Evolutionary conservation across 305 asterid species (phyloP).

Genomic region (Fraxinus latifolia): DNA sequence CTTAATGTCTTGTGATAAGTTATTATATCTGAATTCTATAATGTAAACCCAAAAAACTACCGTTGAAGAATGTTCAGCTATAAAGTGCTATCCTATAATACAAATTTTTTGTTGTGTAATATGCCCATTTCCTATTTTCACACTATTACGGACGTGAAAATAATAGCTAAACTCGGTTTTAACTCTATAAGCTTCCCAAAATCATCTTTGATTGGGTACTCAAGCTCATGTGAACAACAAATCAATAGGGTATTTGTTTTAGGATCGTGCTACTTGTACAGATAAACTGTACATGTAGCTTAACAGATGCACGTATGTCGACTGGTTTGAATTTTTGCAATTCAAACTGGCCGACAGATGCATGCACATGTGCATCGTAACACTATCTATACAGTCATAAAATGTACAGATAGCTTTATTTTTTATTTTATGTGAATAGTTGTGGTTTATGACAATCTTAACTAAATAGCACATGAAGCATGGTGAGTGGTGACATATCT

Average conservation of each 20-base stretch:
- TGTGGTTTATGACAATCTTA: neutral
- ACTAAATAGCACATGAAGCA: neutral
- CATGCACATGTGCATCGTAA: neutral
- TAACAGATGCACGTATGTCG: neutral
- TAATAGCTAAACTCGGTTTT: neutral
- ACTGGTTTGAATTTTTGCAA: neutral
- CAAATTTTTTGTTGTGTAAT: neutral
- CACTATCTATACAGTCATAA: neutral
- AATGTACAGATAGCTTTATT: neutral
- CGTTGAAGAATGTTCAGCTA: neutral
- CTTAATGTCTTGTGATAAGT: conserved; percentile 3
- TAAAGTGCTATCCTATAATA: neutral
- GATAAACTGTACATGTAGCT: no score
- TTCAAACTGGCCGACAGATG: neutral
- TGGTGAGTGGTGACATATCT: neutral
- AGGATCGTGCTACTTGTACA: neutral
- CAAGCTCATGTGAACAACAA: neutral
- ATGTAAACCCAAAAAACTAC: conserved; percentile 5
- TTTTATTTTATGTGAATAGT: neutral
- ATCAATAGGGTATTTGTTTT: neutral
- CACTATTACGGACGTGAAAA: neutral
- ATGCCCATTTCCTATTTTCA: neutral
- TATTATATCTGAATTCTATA: conserved; percentile 23
- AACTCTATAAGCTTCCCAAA: neutral
- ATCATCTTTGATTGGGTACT: neutral